Base-by-base conservation (phyloP, 176 grass and related monocot genomes). In the Carex kokanica region DNA sequence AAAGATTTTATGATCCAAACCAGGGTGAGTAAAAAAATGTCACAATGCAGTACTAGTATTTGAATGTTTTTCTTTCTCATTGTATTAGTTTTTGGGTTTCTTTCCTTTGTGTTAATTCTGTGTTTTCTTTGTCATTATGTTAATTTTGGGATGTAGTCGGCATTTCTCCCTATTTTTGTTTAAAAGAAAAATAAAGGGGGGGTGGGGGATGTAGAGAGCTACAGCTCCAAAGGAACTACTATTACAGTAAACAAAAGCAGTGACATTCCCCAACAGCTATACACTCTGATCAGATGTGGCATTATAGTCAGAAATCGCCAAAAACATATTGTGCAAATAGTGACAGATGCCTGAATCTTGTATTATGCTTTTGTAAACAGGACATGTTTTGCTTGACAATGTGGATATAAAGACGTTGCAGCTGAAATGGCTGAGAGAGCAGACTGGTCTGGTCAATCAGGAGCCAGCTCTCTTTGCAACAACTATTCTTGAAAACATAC, bases 1-100 rank as follows among this genome's bases (percentile, higher is more conserved):
- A 99, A 95, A 90, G 96, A 56, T 99, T 99, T 80, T 99, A 99
- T 88, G 96, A 99, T 93, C 96, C 96, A 86, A 99, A 93, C 86
- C 91, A 99, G 85, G 96, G 95, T 94, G 85, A 83, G 23, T 2
- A 27, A 24, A 77, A 45, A 12, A 1, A 27, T 29, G 41, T 55
- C 24, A 54, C 3, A 18, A 17, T 29, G 73, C 45, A 56, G 73
- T 55, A 31, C 73, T 47, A 55, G 45, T 13, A 77, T 77, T 8
- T 77, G 21, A 13, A 7, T 55, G 23, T 27, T 31, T 55, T 55
- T 55, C 24, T 77, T 77, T 29, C 49, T 77, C 4, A 54, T 43
- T 71, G 18, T 55, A 51, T 32, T 54, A 53, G 11, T 55, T 78
- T 78, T 56, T 56, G 73, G 51, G 51, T 24, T 78, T 40, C 9